Base-by-base conservation (phyloP, 169 alveolate genomes). In the Cryptosporidium xiaoi region DNA sequence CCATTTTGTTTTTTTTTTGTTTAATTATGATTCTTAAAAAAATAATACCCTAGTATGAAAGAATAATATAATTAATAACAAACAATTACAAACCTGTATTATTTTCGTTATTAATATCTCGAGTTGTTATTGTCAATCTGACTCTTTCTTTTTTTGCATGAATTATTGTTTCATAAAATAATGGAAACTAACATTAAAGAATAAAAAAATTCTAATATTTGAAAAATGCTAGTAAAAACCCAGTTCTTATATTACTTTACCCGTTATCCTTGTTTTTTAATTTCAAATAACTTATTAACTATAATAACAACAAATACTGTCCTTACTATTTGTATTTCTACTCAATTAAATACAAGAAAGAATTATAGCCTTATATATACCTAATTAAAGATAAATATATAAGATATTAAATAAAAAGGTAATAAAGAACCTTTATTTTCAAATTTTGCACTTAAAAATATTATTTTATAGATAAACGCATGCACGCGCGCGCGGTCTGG, bases 1-100 rank as follows among this genome's bases (percentile, higher is more conserved):
- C 20, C 83, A 69, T 69, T 56, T 69, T 51, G 0, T 69, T 16
- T 27, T 55, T 18, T 69, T 16, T 27, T 55, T 18, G 27, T 24
- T 24, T 24, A 24, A 24, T 24, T 24, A 24, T 24, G 27, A 24
- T 24, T 24, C 27, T 24, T 24, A 24, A 48, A 68, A 20, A 29
- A 18, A 31, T 53, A 4, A 33, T 16, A 3, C 20, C 1, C 6
- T 31, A 5, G 1, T 53, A 7, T 12, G 6, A n/a, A 20, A 53
- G 64, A 2, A 53, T 4, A n/a, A n/a, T 53, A 53, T 5, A n/a
- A 13, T 5, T 53, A 5, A 53, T 53, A 40, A 8, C 4, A 8
- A 40, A 8, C 0, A 24, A 24, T 24, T 24, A 24, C 27, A 24
- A 24, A 24, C 27, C 27, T 24, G 27, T 48, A 48, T 48, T 48